Evolutionary conservation across 2,329 filamentous ascomycete genomes (phyloP).

Genomic region (Fusarium buxicola): DNA sequence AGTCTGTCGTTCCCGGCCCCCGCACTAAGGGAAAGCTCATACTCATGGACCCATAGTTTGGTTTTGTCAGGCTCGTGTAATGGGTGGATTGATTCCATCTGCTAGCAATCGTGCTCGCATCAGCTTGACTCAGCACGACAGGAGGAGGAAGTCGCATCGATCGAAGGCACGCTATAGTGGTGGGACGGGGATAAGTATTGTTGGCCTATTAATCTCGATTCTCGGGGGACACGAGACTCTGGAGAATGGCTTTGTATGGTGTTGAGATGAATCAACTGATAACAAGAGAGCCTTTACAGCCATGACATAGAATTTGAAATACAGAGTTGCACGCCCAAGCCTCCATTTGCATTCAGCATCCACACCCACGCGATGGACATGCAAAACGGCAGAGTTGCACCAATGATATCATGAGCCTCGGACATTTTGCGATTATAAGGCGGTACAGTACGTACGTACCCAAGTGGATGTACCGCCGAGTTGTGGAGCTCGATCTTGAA

Average conservation of each 20-base stretch:
- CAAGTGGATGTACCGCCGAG: background rate
- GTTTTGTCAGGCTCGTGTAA: constrained; percentile 51
- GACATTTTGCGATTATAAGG: background rate
- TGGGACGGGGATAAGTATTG: too few relatives aligned
- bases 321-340: too few relatives aligned
- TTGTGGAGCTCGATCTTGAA: constrained; percentile 12
- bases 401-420: constrained; percentile 33
- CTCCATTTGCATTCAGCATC: constrained; percentile 11
- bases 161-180: too few relatives aligned
- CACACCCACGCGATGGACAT: constrained; percentile 3
- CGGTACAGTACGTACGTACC: background rate
- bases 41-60: constrained; percentile 7
- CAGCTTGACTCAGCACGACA: constrained; percentile 37
- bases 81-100: constrained; percentile 29
- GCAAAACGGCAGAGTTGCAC: constrained; percentile 23
- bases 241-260: too few relatives aligned
- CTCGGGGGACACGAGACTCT: too few relatives aligned
- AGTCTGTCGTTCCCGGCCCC: constrained; percentile 6
- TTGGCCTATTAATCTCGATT: too few relatives aligned
- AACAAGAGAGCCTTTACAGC: too few relatives aligned
- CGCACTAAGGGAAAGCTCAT: constrained; percentile 12
- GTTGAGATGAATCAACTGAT: too few relatives aligned
- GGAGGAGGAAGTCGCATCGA: too few relatives aligned
- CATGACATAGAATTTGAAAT: too few relatives aligned
- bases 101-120: constrained; percentile 31